phyloP scores from a whole-genome alignment of 768 basidiomycete genomes.

The Kwoniella dejecticola region DNA sequence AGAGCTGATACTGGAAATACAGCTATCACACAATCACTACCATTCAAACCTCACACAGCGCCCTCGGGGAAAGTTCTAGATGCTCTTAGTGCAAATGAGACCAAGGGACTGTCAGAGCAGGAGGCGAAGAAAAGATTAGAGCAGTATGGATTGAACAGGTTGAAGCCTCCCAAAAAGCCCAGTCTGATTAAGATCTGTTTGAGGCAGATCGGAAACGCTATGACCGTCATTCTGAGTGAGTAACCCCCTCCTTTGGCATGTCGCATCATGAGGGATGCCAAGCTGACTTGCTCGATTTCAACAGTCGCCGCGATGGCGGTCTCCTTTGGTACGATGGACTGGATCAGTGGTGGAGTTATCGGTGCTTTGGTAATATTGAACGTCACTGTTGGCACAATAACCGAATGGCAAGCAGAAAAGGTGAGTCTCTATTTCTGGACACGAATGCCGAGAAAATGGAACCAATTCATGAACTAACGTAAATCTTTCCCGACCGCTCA shows the following conservation, averaged over 20 bases:
- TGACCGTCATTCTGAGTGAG: constrained; percentile 44
- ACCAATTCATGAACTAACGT: not conserved
- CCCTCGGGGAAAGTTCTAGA: constrained; percentile 46
- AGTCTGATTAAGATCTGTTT: constrained; percentile 45
- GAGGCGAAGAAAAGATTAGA: constrained; percentile 40
- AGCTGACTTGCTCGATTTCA: not conserved
- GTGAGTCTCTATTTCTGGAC: constrained; percentile 18
- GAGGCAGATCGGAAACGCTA: constrained; percentile 54
- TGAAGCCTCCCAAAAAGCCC: constrained; percentile 50
- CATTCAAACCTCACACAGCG: constrained; percentile 47
- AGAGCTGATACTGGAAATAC: constrained; percentile 31
- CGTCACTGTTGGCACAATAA: constrained; percentile 52
- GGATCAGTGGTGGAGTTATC: constrained; percentile 61
- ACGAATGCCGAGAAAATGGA: not conserved
- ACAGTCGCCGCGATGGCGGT: constrained; percentile 59
- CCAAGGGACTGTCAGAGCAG: constrained; percentile 45
- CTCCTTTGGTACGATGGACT: constrained; percentile 64
- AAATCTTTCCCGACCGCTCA: not conserved
- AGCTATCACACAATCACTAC: constrained; percentile 32
- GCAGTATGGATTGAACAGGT: constrained; percentile 53
- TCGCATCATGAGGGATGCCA: not conserved
- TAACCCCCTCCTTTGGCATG: not conserved
- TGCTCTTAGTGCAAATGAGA: constrained; percentile 40
- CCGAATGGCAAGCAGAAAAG: constrained; percentile 57
- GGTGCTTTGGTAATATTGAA: constrained; percentile 55